Evolutionary conservation across 2,329 filamentous ascomycete genomes (phyloP).

Genomic region (Curvularia spicifera): DNA sequence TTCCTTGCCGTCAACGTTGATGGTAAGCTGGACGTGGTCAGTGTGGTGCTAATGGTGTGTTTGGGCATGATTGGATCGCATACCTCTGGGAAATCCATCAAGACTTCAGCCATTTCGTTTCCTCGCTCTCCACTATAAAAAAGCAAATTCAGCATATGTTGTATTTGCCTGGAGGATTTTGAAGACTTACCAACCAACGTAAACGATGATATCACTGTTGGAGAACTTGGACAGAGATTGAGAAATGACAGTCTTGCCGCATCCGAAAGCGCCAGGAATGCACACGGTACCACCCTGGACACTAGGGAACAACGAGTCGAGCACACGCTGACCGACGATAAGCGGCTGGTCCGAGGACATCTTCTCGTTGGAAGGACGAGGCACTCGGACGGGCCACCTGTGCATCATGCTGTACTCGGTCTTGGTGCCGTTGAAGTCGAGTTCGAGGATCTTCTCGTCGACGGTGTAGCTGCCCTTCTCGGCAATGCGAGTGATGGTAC

Average conservation of each 20-base stretch:
- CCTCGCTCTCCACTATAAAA: conserved; percentile 75
- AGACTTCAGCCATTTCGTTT: conserved; percentile 99
- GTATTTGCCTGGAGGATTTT: background rate
- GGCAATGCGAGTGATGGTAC: conserved; percentile 90
- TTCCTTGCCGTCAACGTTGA: conserved; percentile 90
- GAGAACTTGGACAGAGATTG: conserved; percentile 99
- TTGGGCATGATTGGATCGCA: conserved; percentile 5
- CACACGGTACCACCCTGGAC: conserved; percentile 97
- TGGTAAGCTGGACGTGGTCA: conserved; percentile 69
- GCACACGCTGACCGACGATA: conserved; percentile 93
- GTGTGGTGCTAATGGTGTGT: background rate
- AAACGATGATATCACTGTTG: conserved; percentile 98
- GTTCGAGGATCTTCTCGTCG: conserved; percentile 88
- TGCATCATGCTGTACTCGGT: conserved; percentile 98
- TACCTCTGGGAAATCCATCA: conserved; percentile 98
- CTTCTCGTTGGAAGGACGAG: conserved; percentile 90
- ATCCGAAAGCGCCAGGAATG: conserved; percentile 97
- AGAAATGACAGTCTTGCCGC: conserved; percentile 98
- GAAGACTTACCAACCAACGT: conserved; percentile 69
- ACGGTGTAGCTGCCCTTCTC: conserved; percentile 93
- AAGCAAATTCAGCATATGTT: conserved; percentile 68
- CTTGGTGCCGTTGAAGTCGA: conserved; percentile 97
- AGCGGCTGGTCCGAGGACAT: conserved; percentile 88
- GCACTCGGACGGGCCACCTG: conserved; percentile 95
- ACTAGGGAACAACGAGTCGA: conserved; percentile 94